These are phyloP conservation scores for Leccinellum rugosiceps DNA, from an alignment of 768 basidiomycete genomes.

Conservation along the genomic window DNA sequence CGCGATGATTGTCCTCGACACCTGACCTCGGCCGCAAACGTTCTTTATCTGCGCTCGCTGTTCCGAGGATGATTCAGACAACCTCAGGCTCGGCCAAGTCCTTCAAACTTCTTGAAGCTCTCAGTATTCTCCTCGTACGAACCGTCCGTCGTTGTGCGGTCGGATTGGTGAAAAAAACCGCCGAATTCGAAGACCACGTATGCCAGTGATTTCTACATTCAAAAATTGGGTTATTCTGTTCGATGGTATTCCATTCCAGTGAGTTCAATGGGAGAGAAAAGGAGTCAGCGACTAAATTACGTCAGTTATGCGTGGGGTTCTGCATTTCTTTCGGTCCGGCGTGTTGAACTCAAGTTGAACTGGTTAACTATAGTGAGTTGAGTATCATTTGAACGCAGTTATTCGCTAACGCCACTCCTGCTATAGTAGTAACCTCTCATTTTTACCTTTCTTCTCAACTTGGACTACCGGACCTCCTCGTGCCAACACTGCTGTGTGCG, in stretches of 20 bases:
- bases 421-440: background rate
- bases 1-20: background rate
- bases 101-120: background rate
- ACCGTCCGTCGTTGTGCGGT: background rate
- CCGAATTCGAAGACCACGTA: background rate
- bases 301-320: background rate
- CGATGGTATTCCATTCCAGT: background rate
- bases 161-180: background rate
- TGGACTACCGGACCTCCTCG: no score
- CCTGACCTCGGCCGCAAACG: background rate
- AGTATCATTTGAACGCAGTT: background rate
- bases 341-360: no score
- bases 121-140: background rate
- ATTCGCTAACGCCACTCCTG: background rate
- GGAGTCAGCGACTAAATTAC: no score
- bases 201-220: background rate
- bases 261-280: background rate
- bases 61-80: background rate
- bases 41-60: background rate
- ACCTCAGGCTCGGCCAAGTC: background rate
- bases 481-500: background rate
- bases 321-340: background rate
- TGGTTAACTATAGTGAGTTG: background rate
- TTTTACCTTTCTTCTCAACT: no score
- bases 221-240: background rate